Evolutionary conservation across 306 rosid genomes (phyloP).

Genomic region (Citrullus amarus): DNA sequence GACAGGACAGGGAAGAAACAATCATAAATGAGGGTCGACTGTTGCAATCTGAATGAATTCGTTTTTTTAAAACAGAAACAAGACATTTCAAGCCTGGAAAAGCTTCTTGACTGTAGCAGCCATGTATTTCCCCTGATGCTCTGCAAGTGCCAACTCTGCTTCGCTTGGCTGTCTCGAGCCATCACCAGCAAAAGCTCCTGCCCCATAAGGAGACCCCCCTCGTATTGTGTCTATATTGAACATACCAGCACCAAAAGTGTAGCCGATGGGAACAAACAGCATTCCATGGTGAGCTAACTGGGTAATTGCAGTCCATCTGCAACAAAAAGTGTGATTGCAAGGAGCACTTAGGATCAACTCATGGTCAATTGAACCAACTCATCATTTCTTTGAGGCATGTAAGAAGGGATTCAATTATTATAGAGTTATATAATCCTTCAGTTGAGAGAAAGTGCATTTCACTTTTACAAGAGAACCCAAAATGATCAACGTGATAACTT

Average conservation of each 20-base stretch:
- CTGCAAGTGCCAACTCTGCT: slow-evolving; percentile 77
- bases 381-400: not conserved
- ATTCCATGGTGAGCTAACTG: slow-evolving; percentile 94
- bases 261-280: slow-evolving; percentile 90
- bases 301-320: slow-evolving; percentile 97
- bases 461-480: not conserved
- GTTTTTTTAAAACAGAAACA: not conserved
- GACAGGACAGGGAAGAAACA: slow-evolving; percentile 24
- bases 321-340: not conserved
- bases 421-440: not conserved
- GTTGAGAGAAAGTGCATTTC: not conserved
- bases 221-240: slow-evolving; percentile 72
- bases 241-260: slow-evolving; percentile 90
- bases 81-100: slow-evolving; percentile 17
- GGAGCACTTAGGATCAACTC: not conserved
- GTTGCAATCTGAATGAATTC: slow-evolving; percentile 4
- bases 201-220: slow-evolving; percentile 96
- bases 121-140: slow-evolving; percentile 95
- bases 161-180: slow-evolving; percentile 79
- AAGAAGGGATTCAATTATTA: not conserved
- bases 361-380: not conserved
- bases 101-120: slow-evolving; percentile 74
- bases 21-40: not conserved
- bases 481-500: not conserved
- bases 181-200: slow-evolving; percentile 84